Evolutionary conservation across 2,329 filamentous ascomycete genomes (phyloP).

Genomic region (Tetracladium maxilliforme): DNA sequence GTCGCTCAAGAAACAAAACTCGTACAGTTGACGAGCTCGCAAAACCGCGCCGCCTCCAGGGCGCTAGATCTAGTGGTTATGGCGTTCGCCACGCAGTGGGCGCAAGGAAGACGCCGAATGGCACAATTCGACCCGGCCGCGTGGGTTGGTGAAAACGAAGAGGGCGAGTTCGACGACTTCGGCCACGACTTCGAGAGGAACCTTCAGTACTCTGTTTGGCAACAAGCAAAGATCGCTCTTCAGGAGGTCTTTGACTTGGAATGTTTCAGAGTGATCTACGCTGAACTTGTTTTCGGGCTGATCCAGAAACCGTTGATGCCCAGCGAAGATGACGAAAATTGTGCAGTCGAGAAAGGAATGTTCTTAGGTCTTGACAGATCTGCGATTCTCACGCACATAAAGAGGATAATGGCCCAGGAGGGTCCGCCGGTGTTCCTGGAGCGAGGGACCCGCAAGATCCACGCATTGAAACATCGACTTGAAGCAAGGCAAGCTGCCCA

Average conservation of each 20-base stretch:
- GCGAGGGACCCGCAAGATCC: neutral
- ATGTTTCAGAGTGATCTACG: conserved; percentile 8
- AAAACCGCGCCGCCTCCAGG: conserved; percentile 26
- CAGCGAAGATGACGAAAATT: too few relatives aligned
- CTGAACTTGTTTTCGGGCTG: conserved; percentile 6
- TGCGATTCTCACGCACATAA: too few relatives aligned
- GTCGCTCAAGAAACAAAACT: conserved; percentile 22
- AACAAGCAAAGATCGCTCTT: conserved; percentile 5
- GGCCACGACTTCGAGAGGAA: conserved; percentile 3
- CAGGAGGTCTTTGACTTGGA: conserved; percentile 5
- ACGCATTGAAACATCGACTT: too few relatives aligned
- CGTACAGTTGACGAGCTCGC: conserved; percentile 20
- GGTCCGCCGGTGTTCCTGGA: too few relatives aligned
- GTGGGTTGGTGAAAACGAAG: conserved; percentile 3
- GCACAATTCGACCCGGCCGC: conserved; percentile 2
- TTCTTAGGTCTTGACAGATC: too few relatives aligned
- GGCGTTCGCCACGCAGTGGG: conserved; percentile 37
- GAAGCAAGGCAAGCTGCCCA: too few relatives aligned
- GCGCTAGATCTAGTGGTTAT: conserved; percentile 33
- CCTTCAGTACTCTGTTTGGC: conserved; percentile 5
- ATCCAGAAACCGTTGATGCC: conserved; percentile 5
- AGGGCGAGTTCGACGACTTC: neutral
- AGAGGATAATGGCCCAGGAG: too few relatives aligned
- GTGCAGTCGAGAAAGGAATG: too few relatives aligned
- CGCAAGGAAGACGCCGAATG: conserved; percentile 18